Conservation (phyloP, 768 basidiomycete species). For the Suillus discolor region DNA sequence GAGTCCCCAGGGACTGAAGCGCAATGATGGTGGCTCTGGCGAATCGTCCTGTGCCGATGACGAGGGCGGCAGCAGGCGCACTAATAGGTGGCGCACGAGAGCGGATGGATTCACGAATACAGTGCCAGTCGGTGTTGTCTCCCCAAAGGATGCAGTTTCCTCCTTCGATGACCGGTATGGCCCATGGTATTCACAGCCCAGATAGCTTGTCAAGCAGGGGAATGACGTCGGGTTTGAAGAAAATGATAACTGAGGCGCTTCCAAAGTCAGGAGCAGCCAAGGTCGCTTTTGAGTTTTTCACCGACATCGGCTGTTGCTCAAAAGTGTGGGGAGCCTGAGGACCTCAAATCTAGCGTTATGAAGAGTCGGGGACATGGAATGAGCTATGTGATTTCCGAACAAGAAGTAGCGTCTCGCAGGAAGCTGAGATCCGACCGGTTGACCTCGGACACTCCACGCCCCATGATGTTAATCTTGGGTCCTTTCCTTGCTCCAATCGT, state of each 20-base stretch:
- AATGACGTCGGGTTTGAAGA: constrained; percentile 90
- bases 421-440: constrained; percentile 38
- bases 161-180: constrained; percentile 48
- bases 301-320: constrained; percentile 70
- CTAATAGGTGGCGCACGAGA: constrained; percentile 40
- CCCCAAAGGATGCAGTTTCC: constrained; percentile 47
- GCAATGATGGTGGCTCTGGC: constrained; percentile 95
- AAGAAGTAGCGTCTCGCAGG: constrained; percentile 79
- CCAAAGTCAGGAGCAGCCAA: constrained; percentile 78
- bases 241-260: constrained; percentile 96
- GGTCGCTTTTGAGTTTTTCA: constrained; percentile 60
- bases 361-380: constrained; percentile 90
- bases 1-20: constrained; percentile 65
- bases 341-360: constrained; percentile 87
- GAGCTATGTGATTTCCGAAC: constrained; percentile 85
- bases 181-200: constrained; percentile 93
- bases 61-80: constrained; percentile 56
- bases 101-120: constrained; percentile 65
- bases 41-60: constrained; percentile 96
- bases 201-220: constrained; percentile 77
- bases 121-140: constrained; percentile 95
- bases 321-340: constrained; percentile 84
- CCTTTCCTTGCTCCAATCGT: too few relatives aligned
- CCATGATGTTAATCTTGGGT: too few relatives aligned
- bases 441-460: too few relatives aligned